A percentile compares a stretch with the other conserved stretches of the same genome.
phyloP scores from a whole-genome alignment of 2,329 filamentous ascomycete genomes.

The Claviceps sp. region DNA sequence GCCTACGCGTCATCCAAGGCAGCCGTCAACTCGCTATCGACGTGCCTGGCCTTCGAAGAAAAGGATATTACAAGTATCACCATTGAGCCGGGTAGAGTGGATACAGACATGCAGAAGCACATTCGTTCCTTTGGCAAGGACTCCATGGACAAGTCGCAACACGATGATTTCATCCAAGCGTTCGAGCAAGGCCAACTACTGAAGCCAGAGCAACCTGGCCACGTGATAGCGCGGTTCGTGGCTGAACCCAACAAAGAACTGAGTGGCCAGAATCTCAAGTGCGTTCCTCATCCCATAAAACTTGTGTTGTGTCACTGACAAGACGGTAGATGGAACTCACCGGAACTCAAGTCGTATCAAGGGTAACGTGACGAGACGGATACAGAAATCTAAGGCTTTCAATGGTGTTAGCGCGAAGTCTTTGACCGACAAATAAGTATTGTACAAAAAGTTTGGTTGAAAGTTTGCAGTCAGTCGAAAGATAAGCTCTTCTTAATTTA shows the following conservation, averaged over 20 bases:
- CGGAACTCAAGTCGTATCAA: conserved; percentile 41
- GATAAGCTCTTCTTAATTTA: conserved; percentile 68
- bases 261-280: conserved; percentile 65
- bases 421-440: conserved; percentile 9
- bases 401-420: not conserved
- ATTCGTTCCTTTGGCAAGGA: conserved; percentile 49
- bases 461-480: conserved; percentile 53
- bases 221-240: conserved; percentile 72
- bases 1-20: conserved; percentile 76
- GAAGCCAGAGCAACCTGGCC: conserved; percentile 69
- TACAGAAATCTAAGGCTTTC: not conserved
- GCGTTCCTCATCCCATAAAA: conserved; percentile 17
- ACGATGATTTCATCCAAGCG: conserved; percentile 54
- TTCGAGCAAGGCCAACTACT: conserved; percentile 61
- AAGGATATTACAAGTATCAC: conserved; percentile 59
- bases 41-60: conserved; percentile 65
- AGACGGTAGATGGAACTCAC: conserved; percentile 22
- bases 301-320: conserved; percentile 8
- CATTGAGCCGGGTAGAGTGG: conserved; percentile 66
- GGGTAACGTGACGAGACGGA: conserved; percentile 12
- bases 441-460: conserved; percentile 11
- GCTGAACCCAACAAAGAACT: conserved; percentile 50
- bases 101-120: conserved; percentile 82
- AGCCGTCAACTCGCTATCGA: conserved; percentile 64
- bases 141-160: conserved; percentile 40